Percentiles rank a stretch among this genome's conserved stretches.
phyloP scores from a whole-genome alignment of 192 early-diverging fungal genomes.

The Rhizoclosmatium globosum region DNA sequence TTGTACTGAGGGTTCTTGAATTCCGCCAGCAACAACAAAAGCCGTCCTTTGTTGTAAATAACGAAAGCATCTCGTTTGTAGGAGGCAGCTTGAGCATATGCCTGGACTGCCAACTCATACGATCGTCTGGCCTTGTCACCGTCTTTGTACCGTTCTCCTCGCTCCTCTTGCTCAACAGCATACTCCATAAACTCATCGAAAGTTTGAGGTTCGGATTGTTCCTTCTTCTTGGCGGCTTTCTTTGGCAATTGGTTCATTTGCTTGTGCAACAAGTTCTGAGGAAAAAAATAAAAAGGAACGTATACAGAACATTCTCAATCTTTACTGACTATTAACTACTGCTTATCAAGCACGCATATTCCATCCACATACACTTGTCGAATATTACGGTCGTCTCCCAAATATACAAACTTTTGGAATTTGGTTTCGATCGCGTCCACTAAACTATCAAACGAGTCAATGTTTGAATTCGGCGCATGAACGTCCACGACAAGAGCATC shows the following conservation, averaged over 20 bases:
- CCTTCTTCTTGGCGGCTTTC: not conserved
- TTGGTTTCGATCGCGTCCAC: not conserved
- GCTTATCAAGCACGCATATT: conserved; percentile 17
- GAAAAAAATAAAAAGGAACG: not conserved
- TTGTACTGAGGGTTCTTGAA: conserved; percentile 58
- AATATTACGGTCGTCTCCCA: conserved; percentile 88
- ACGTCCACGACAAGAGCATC: conserved; percentile 85
- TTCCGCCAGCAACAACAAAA: conserved; percentile 64
- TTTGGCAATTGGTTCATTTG: not conserved
- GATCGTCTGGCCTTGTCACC: conserved; percentile 72
- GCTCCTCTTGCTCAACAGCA: conserved; percentile 46
- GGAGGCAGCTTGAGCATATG: conserved; percentile 54
- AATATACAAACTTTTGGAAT: conserved; percentile 72
- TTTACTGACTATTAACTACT: not conserved
- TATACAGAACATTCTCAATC: not conserved
- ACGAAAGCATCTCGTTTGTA: conserved; percentile 50
- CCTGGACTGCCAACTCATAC: conserved; percentile 68
- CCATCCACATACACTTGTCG: conserved; percentile 83
- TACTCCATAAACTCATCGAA: conserved; percentile 27
- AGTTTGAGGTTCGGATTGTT: not conserved
- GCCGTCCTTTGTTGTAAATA: conserved; percentile 63
- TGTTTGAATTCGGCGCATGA: not conserved
- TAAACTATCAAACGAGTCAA: not conserved
- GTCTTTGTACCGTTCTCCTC: conserved; percentile 73
- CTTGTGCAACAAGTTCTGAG: not conserved